Evolutionary conservation across 1,284 basidiomycete genomes (phyloP), one percentile per base, ranked within the genome.

Genomic region (Sanghuangporus baumii): DNA sequence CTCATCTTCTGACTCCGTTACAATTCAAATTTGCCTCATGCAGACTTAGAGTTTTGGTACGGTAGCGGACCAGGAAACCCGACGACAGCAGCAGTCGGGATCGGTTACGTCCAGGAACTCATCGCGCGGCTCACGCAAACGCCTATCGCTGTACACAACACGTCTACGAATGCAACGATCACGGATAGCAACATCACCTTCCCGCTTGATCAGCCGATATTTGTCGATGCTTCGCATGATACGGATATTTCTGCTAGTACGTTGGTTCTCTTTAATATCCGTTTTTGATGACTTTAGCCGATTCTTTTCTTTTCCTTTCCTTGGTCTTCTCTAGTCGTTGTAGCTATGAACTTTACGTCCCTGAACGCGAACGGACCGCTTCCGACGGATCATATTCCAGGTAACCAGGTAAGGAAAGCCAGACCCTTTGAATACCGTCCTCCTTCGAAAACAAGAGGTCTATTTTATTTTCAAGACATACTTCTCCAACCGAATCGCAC

Each of bases 91-190:
- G 83, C 90, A 1, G 88, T 91, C 72, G 89, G 89, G 51, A 87
- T 93, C 6, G 92, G 92, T 6, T 94, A 88, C 71, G 76, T 91
- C 68, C 93, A 93, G 71, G 93, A 94, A 72, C 83, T 95, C 40
- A 75, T 94, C n/a, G 89, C 91, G 0, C 84, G 93, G 14, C 79
- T 94, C 34, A 89, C 85, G 0, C 78, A 79, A 12, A 72, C 74
- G 14, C 79, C 82, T 0, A 86, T 90, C 4, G 71, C 71, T 31
- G 91, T 93, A 72, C 70, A 77, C 59, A 94, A 92, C 0, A 48
- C 63, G 84, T 87, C 88, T 67, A 91, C 88, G 6, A 94, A 94
- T 73, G 72, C 74, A 16, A 95, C 93, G 0, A 80, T 95, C 37
- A 86, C 90, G 69, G 67, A 74, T 1, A 79, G 82, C 11, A 82